These are phyloP conservation scores for Spirogloea muscicola DNA, from an alignment of 139 green algal species.

Conservation along the genomic window DNA sequence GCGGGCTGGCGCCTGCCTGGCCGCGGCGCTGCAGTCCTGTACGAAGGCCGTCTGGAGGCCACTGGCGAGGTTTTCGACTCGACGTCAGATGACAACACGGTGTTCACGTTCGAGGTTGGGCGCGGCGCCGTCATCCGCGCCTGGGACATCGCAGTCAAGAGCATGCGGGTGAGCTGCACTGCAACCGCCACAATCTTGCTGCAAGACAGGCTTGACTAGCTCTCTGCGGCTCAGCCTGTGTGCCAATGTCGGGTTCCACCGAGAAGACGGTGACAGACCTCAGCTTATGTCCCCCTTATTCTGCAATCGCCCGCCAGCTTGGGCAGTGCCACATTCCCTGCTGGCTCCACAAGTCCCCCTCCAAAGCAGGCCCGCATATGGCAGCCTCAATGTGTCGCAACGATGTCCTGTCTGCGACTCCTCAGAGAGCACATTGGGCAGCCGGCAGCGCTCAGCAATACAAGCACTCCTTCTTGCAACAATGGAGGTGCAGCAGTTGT, in stretches of 20 bases:
- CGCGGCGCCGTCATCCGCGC: conserved; percentile 32
- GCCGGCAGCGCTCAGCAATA: neutral
- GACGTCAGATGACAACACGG: conserved; percentile 34
- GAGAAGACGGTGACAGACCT: too few species aligned
- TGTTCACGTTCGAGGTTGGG: conserved; percentile 41
- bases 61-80: conserved; percentile 43
- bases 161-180: conserved; percentile 33
- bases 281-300: neutral
- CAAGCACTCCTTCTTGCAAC: too few species aligned
- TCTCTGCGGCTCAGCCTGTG: too few species aligned
- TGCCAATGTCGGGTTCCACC: neutral
- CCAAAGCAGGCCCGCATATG: too few species aligned
- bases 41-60: conserved; percentile 26
- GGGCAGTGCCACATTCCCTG: neutral
- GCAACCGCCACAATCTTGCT: neutral
- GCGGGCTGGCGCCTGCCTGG: too few species aligned
- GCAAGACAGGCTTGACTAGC: too few species aligned
- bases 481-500: too few species aligned
- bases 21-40: conserved; percentile 25
- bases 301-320: neutral
- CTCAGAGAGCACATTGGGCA: too few species aligned
- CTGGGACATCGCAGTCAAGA: conserved; percentile 43
- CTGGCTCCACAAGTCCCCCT: too few species aligned
- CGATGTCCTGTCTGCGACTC: too few species aligned
- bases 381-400: too few species aligned